Conservation (phyloP, 495 filamentous ascomycete genomes). For the Letharia columbiana region DNA sequence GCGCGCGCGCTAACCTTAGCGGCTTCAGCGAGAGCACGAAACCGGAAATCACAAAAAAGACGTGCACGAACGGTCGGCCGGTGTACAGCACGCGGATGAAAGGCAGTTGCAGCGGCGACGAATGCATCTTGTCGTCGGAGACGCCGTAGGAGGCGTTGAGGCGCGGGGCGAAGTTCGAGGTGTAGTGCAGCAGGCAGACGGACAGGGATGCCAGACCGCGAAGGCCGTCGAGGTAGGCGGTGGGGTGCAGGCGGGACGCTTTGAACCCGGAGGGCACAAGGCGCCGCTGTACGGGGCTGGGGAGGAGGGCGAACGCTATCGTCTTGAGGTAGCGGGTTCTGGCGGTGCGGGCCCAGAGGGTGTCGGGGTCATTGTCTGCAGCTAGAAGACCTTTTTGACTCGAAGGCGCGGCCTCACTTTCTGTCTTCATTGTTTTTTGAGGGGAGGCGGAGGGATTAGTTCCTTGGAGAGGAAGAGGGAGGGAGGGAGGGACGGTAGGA, state of each 20-base stretch:
- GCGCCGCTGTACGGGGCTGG: neutral
- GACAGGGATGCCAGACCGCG: slow-evolving; percentile 4
- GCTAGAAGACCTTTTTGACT: neutral
- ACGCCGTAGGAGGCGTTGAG: neutral
- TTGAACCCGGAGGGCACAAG: neutral
- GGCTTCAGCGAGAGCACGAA: neutral
- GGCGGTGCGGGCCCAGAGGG: neutral
- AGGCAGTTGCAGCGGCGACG: neutral
- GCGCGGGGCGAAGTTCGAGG: neutral
- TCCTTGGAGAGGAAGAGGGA: too few species aligned
- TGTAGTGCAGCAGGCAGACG: neutral
- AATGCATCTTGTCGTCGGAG: neutral
- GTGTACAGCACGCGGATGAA: neutral
- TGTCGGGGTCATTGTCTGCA: neutral
- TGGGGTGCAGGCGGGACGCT: neutral
- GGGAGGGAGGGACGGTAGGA: too few species aligned
- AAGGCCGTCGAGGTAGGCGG: slow-evolving; percentile 11
- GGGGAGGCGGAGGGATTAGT: too few species aligned
- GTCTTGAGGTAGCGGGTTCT: neutral
- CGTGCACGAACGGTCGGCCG: neutral
- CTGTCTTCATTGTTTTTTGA: too few species aligned
- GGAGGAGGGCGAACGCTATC: neutral
- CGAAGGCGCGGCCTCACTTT: neutral
- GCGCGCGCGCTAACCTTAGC: neutral
- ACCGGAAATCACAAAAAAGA: neutral